Evolutionary conservation across 108 stramenopile genomes (phyloP), one percentile per base, ranked within the genome.

Genomic region (Seminavis robusta): DNA sequence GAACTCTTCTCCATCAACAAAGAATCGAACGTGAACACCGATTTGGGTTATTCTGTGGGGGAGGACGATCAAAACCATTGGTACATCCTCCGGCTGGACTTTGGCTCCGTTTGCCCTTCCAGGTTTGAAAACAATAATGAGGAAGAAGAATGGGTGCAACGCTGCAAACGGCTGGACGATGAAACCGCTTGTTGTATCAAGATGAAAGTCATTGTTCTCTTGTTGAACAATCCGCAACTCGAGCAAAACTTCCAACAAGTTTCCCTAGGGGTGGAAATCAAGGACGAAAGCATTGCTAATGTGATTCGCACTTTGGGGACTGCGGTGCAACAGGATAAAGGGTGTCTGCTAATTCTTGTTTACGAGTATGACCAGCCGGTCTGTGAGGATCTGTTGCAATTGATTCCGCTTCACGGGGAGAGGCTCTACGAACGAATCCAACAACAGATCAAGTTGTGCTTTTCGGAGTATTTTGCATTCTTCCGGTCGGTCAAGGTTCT

Each of bases 201-300:
- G 48, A 8, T 10, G 28, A 29, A 50, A 25, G 48, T 50, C 25
- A 26, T 29, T 29, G 11, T 28, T 26, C 48, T 50, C 26, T 50
- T 50, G 48, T 27, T 50, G 48, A 8, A 50, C 13, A 50, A 50
- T 50, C 48, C 48, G 26, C 48, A 29, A 50, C 48, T 50, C 48
- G 25, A 50, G 10, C 10, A 26, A 50, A 30, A 7, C 27, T 50
- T 50, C 28, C 9, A 50, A 10, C 23, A 6, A 10, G 10, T 50
- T 33, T 31, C 50, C 15, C 50, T 16, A n/a, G 50, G 50, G 36
- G 36, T 36, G 36, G 10, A 8, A 36, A 36, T 36, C 36, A 11
- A 8, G 11, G 36, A 36, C 8, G 10, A 36, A 36, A 10, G 10
- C 36, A 11, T 36, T 8, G 11, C 11, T 8, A 8, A 10, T 8